Percentiles rank a stretch among this genome's conserved stretches.
These are phyloP conservation scores for Arthrobotrys entomopaga DNA, from an alignment of 2,329 filamentous ascomycete species.

Conservation along the genomic window DNA sequence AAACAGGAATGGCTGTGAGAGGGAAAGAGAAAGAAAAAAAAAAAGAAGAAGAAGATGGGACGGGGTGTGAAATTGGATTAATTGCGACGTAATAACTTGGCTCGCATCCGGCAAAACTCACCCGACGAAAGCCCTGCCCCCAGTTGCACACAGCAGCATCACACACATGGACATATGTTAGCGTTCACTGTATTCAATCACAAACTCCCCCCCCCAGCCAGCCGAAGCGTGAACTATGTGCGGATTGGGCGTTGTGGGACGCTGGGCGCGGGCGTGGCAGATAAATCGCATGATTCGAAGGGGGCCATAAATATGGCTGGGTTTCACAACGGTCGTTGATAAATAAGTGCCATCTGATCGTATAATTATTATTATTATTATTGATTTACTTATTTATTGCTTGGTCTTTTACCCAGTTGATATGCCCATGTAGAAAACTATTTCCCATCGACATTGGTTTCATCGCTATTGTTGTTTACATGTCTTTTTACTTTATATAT, in stretches of 20 bases:
- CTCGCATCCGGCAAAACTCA: conserved; percentile 1
- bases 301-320: no score
- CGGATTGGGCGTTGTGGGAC: neutral
- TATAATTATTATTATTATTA: no score
- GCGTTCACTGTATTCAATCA: no score
- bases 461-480: neutral
- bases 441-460: no score
- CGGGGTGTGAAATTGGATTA: neutral
- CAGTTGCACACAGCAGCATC: no score
- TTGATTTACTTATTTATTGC: no score
- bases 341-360: no score
- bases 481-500: neutral
- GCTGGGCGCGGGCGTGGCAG: neutral
- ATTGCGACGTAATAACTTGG: neutral
- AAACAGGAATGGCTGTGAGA: conserved; percentile 6
- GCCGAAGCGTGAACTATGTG: conserved; percentile 1
- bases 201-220: no score
- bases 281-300: conserved; percentile 5
- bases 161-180: no score
- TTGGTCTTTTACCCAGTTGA: no score
- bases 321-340: no score
- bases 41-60: neutral
- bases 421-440: no score
- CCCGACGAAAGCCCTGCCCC: neutral
- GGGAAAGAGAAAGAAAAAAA: conserved; percentile 7